Base-by-base conservation (phyloP, 2,329 filamentous ascomycete genomes). In the Fusarium sp. region DNA sequence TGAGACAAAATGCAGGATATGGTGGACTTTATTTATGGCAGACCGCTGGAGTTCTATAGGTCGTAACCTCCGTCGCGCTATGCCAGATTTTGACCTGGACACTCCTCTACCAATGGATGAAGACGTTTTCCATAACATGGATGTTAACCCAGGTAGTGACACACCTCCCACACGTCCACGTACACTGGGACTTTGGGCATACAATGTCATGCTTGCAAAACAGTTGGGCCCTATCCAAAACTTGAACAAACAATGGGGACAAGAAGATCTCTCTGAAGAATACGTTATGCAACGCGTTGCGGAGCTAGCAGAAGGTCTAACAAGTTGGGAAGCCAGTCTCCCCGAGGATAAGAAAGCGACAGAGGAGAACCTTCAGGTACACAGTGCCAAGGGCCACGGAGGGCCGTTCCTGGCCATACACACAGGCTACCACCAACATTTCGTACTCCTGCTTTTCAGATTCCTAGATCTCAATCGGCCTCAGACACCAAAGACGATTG, bases 1-100 rank as follows among this genome's bases (percentile, higher is more conserved):
- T 32, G 57, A 60, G 37, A 41, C 52, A 32, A 60, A 60, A 57
- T 60, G 57, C 52, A 60, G 57, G 24, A 53, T 60, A 22, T 60
- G 57, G 57, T 60, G 57, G 52, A 60, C 57, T 2, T 32, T 57
- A 5, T 60, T 57, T 25, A 60, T 60, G 57, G 57, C 57, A 8
- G 57, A 60, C 18, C 57, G 57, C 14, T 60, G 52, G 57, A 60
- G 57, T 7, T 60, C 57, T 27, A 45, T 60, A 20, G 57, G 57
- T 10, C 57, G 57, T 14, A 57, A 57, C 29, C 57, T 59, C 16
- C 57, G 57, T 9, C 57, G 57, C 20, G 57, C 57, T 16, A 57
- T 59, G 57, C 57, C 57, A 6, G 57, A 59, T 25, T 57, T 57
- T 57, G 42, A 57, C 18, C 49, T 37, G 51, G 57, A 59, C 5